Evolutionary conservation across 306 rosid species (phyloP).

Genomic region (Acacia acuminata): DNA sequence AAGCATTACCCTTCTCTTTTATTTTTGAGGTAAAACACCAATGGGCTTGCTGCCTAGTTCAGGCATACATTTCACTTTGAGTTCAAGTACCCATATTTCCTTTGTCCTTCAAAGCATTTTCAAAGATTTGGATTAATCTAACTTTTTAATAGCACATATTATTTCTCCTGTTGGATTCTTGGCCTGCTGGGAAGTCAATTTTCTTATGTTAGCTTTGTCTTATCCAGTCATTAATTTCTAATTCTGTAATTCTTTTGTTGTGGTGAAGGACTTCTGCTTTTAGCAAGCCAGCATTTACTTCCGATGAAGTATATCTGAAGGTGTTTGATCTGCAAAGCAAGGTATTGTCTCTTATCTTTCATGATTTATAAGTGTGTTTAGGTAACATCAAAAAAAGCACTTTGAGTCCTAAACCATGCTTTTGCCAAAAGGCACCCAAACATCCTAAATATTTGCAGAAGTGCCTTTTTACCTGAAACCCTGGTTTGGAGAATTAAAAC

Average conservation of each 20-base stretch:
- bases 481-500: too few relatives aligned
- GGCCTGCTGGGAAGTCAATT: background rate
- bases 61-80: background rate
- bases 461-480: too few relatives aligned
- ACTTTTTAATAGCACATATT: background rate
- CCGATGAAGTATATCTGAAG: slow-evolving; percentile 75
- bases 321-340: slow-evolving; percentile 64
- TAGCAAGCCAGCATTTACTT: slow-evolving; percentile 74
- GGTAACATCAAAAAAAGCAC: too few relatives aligned
- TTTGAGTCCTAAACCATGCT: too few relatives aligned
- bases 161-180: slow-evolving; percentile 10
- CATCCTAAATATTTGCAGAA: too few relatives aligned
- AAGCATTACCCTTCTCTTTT: slow-evolving; percentile 12
- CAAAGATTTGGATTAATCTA: background rate
- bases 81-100: background rate
- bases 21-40: background rate
- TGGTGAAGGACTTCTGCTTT: slow-evolving; percentile 60
- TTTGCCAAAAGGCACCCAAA: too few relatives aligned
- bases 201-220: background rate
- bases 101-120: background rate
- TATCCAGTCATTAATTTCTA: slow-evolving; percentile 2
- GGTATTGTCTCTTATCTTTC: slow-evolving; percentile 50
- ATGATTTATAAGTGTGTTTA: background rate
- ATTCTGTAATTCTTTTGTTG: slow-evolving; percentile 27
- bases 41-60: background rate